A percentile compares a stretch with the other conserved stretches of the same genome.
phyloP scores from a whole-genome alignment of 1,139 yeast species.

The Scheffersomyces titani region DNA sequence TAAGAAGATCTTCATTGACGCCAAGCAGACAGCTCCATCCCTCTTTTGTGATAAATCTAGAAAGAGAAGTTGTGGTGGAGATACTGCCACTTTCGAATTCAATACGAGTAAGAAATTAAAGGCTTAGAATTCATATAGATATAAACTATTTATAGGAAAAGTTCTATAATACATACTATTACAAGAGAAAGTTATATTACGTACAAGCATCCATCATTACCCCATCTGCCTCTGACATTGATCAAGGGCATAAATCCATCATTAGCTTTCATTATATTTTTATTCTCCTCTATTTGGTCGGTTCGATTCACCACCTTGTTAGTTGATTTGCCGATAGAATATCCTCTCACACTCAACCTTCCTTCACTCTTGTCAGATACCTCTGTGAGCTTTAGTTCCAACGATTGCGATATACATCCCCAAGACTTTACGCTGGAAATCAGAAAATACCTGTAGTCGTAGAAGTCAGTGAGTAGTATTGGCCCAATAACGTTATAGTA shows the following conservation, averaged over 20 bases:
- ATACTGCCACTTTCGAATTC: constrained; percentile 1
- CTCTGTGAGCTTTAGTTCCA: constrained; percentile 49
- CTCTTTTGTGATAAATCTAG: constrained; percentile 12
- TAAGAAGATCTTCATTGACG: constrained; percentile 29
- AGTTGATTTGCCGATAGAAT: constrained; percentile 57
- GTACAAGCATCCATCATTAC: constrained; percentile 74
- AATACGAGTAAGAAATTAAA: constrained; percentile 9
- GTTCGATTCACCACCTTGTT: constrained; percentile 17
- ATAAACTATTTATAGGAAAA: constrained; percentile 2
- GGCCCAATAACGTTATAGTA: constrained; percentile 57
- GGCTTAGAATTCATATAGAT: constrained; percentile 9
- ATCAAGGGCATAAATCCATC: constrained; percentile 68
- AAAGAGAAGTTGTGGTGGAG: constrained; percentile 21
- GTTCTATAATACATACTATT: not conserved
- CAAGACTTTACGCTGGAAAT: constrained; percentile 18
- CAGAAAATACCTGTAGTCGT: constrained; percentile 55
- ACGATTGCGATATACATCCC: constrained; percentile 53
- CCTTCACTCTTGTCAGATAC: constrained; percentile 42
- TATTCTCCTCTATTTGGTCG: constrained; percentile 15
- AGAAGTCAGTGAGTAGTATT: constrained; percentile 56
- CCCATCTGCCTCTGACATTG: constrained; percentile 57
- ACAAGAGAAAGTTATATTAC: constrained; percentile 13
- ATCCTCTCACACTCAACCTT: constrained; percentile 60
- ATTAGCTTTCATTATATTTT: constrained; percentile 34
- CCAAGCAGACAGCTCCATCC: constrained; percentile 12